Conservation (phyloP, 73 alveolate species). For the Paramecium sexaurelia region DNA sequence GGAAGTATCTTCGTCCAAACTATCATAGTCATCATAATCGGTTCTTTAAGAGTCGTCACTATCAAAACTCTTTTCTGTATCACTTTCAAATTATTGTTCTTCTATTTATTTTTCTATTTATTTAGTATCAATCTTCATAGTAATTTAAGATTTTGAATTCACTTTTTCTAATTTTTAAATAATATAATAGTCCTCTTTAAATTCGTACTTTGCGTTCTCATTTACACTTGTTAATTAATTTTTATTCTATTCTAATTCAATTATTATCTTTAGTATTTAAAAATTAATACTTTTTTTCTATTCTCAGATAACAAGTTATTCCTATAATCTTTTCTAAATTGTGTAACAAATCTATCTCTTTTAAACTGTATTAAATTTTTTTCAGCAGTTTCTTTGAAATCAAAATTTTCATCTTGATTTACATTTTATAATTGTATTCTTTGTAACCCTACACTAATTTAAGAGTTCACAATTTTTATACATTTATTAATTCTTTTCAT, state of each 20-base stretch:
- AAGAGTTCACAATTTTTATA: background rate
- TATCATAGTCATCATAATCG: constrained; percentile 8
- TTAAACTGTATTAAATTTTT: background rate
- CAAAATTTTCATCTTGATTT: background rate
- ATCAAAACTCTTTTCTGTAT: background rate
- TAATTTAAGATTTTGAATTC: background rate
- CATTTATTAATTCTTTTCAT: background rate
- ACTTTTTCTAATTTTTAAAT: background rate
- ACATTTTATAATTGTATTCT: background rate
- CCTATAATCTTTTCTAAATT: background rate
- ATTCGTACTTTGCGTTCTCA: background rate
- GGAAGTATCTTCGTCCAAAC: background rate
- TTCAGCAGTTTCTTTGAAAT: background rate
- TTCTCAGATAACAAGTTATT: background rate
- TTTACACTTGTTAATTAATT: background rate
- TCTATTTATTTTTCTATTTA: background rate
- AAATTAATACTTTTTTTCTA: background rate
- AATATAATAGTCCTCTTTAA: background rate
- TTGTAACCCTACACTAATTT: background rate
- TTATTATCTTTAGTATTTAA: background rate
- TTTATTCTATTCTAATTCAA: background rate
- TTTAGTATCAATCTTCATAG: background rate
- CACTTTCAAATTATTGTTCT: background rate
- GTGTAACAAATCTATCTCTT: background rate
- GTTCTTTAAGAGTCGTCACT: constrained; percentile 20